Base-by-base conservation (phyloP, 495 filamentous ascomycete genomes). In the Neurospora sp. region DNA sequence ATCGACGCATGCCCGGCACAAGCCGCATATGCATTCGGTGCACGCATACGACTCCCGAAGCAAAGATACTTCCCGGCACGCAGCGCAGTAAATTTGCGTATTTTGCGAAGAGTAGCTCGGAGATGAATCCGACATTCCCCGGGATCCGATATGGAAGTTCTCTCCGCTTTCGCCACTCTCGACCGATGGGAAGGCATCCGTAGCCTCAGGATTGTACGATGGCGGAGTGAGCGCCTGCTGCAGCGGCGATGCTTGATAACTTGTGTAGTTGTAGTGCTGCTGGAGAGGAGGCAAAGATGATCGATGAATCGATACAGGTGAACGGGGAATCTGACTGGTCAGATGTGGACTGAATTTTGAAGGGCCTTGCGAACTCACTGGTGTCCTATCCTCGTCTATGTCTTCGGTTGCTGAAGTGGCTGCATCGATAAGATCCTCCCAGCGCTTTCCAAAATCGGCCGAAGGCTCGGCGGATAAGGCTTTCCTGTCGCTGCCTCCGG, bases 391-490 rank as follows among this genome's bases (percentile, higher is more conserved):
- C 75, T 90, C 88, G 76, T 95, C 93, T 76, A 96, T 93, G 81
- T 96, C 94, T 85, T 97, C 94, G 8, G 93, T 97, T 11, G 93
- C 93, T 42, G 93, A 96, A 18, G 94, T 91, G 31, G 81, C 81
- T 11, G 94, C 94, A 81, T 97, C 94, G 72, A 97, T 94, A 73
- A 97, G 82, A 80, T 97, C 94, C 81, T 97, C 93, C 94, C 94
- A 97, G 77, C 94, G 86, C 84, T 94, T 95, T 48, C 93, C 93
- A 80, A 90, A 92, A 61, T 91, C 88, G 74, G 87, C 89, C 39
- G 89, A 86, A 18, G 94, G 93, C 80, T 97, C 94, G 35, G 93
- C 92, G 4, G 93, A 96, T 73, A 90, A 88, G 31, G 92, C 92
- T 80, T 96, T 97, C 69, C 93, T 86, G 72, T 93, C 91, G 73